phyloP scores from a whole-genome alignment of 1,139 yeast genomes.

The Candida frijolesensis region DNA sequence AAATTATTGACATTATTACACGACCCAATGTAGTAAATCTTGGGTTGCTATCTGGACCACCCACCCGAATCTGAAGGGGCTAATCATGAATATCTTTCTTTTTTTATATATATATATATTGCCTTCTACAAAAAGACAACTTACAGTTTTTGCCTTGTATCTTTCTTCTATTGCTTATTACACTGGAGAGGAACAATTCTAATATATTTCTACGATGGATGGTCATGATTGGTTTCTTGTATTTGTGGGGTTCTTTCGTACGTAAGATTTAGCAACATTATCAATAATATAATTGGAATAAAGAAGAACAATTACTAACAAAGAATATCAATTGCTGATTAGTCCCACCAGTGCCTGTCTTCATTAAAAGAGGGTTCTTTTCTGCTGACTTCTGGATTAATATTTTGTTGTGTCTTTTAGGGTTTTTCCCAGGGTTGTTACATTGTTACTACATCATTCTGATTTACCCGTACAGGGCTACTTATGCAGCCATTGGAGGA shows the following conservation, averaged over 20 bases:
- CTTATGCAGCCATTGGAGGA: slow-evolving; percentile 23
- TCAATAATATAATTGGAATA: not conserved
- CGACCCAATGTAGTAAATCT: no score
- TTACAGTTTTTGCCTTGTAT: not conserved
- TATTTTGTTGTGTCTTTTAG: slow-evolving; percentile 71
- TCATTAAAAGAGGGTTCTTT: slow-evolving; percentile 72
- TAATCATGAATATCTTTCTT: no score
- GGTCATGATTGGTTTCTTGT: slow-evolving; percentile 81
- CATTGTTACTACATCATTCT: slow-evolving; percentile 66
- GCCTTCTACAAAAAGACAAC: not conserved
- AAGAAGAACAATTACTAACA: not conserved
- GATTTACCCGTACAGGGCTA: slow-evolving; percentile 45
- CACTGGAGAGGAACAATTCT: not conserved
- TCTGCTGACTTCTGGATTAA: slow-evolving; percentile 76
- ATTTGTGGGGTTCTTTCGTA: slow-evolving; percentile 66
- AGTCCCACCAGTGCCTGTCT: slow-evolving; percentile 82
- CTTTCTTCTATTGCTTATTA: not conserved
- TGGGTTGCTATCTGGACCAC: no score
- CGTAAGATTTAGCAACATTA: slow-evolving; percentile 11
- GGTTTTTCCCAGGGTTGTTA: slow-evolving; percentile 78
- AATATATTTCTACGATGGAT: slow-evolving; percentile 41
- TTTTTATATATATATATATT: no score
- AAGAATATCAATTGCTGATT: not conserved
- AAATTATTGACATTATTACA: no score
- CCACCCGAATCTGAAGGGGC: no score